Conservation (phyloP, 192 early-diverging fungal genomes). For the Dissophora ornata region DNA sequence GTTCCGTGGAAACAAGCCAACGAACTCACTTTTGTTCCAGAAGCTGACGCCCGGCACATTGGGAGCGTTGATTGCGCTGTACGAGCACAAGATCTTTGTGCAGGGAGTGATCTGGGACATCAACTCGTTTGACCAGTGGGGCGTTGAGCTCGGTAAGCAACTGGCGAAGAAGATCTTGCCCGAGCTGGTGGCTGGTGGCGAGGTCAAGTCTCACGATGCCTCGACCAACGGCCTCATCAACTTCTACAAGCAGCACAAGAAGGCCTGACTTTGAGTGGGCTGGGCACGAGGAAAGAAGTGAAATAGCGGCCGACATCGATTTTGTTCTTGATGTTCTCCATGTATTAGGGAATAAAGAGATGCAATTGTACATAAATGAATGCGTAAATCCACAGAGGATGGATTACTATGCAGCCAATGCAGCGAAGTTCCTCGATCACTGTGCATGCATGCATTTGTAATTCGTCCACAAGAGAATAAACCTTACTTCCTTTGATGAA, state of each 20-base stretch:
- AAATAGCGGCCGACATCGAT: no score
- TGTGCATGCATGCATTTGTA: no score
- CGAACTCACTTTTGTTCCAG: conserved; percentile 96
- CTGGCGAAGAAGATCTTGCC: conserved; percentile 96
- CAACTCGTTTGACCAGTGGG: conserved; percentile 97
- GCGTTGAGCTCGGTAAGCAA: conserved; percentile 99
- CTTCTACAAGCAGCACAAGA: conserved; percentile 79
- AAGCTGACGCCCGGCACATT: conserved; percentile 91
- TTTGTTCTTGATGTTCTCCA: no score
- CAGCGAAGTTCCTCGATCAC: no score
- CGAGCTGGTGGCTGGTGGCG: conserved; percentile 69
- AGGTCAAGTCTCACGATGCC: conserved; percentile 85
- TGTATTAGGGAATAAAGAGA: no score
- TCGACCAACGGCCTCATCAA: conserved; percentile 98
- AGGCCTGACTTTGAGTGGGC: conserved; percentile 28
- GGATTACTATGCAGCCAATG: no score
- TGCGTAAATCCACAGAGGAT: no score
- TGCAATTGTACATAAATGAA: no score
- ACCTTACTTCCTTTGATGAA: no score
- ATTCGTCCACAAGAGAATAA: no score
- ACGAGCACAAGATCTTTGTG: conserved; percentile 99
- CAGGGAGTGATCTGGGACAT: conserved; percentile 98
- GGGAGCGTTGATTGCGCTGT: conserved; percentile 94
- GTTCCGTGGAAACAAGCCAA: conserved; percentile 98
- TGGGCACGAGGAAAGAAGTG: neutral